These are phyloP conservation scores for Fomitopsis betulina DNA, from an alignment of 1,284 basidiomycete genomes.

Conservation along the genomic window DNA sequence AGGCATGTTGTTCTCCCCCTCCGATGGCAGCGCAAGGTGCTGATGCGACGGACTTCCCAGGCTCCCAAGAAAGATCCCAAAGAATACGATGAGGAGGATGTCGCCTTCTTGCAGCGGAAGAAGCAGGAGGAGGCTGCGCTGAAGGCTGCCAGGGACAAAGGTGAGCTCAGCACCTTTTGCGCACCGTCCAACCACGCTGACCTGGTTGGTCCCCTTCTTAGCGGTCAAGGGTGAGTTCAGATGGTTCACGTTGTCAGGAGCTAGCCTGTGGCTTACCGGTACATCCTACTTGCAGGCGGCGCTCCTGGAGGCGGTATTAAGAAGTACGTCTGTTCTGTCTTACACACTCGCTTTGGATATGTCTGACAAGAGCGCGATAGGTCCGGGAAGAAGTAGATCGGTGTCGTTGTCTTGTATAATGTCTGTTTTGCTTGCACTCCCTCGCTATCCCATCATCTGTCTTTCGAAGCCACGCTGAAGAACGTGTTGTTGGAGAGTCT, in stretches of 20 bases:
- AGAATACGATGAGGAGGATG: slow-evolving; percentile 66
- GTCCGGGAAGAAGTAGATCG: slow-evolving; percentile 64
- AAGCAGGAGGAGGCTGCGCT: slow-evolving; percentile 66
- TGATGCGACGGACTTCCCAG: slow-evolving; percentile 31
- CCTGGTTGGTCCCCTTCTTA: slow-evolving; percentile 21
- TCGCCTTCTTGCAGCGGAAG: slow-evolving; percentile 69
- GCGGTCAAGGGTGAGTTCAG: slow-evolving; percentile 55
- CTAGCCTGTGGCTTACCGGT: not conserved
- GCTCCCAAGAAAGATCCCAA: slow-evolving; percentile 76
- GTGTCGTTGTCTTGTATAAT: not conserved
- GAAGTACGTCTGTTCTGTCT: slow-evolving; percentile 50
- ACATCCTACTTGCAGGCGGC: slow-evolving; percentile 42
- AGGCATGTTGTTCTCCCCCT: slow-evolving; percentile 33
- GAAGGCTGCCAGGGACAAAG: slow-evolving; percentile 66
- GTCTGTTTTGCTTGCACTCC: no score
- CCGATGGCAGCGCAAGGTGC: not conserved
- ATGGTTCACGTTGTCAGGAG: not conserved
- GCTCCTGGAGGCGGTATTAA: slow-evolving; percentile 74
- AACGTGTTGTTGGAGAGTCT: no score
- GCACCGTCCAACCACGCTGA: not conserved
- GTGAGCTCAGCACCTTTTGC: slow-evolving; percentile 31
- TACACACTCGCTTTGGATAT: slow-evolving; percentile 1
- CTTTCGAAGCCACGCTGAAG: no score
- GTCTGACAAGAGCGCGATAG: slow-evolving; percentile 29
- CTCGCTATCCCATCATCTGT: not conserved